Evolutionary conservation across 495 filamentous ascomycete genomes (phyloP).

Genomic region (Hypoxylon fragiforme): DNA sequence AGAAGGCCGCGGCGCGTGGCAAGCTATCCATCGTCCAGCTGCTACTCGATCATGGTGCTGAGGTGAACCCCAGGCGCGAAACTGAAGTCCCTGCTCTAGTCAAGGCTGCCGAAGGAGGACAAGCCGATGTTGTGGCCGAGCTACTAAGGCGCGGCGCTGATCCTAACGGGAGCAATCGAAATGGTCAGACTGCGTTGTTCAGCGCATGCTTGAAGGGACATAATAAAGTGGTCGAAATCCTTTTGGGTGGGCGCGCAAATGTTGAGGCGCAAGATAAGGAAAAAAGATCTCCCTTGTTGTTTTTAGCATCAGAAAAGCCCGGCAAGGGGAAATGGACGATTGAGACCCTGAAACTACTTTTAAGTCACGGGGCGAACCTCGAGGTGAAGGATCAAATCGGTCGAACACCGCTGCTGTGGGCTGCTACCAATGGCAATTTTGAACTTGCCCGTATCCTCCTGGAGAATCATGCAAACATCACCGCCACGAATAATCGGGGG

Average conservation of each 20-base stretch:
- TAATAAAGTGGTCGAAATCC: slow-evolving; percentile 52
- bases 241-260: slow-evolving; percentile 55
- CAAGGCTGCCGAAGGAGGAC: slow-evolving; percentile 40
- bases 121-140: slow-evolving; percentile 33
- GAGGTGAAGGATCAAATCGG: slow-evolving; percentile 53
- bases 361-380: slow-evolving; percentile 44
- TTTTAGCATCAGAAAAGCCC: slow-evolving; percentile 38
- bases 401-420: slow-evolving; percentile 65
- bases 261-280: slow-evolving; percentile 49
- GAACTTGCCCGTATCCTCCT: slow-evolving; percentile 60
- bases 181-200: slow-evolving; percentile 57
- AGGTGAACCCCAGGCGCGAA: slow-evolving; percentile 50
- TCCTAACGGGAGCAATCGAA: slow-evolving; percentile 35
- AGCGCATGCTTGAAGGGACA: slow-evolving; percentile 61
- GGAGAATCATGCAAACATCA: slow-evolving; percentile 50
- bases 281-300: slow-evolving; percentile 35
- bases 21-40: slow-evolving; percentile 55
- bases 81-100: slow-evolving; percentile 35
- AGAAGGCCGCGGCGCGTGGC: slow-evolving; percentile 62
- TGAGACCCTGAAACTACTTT: slow-evolving; percentile 39
- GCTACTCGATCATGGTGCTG: slow-evolving; percentile 56
- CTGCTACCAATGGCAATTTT: slow-evolving; percentile 62
- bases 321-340: slow-evolving; percentile 38
- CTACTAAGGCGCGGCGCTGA: slow-evolving; percentile 35
- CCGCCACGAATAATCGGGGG: slow-evolving; percentile 58